These are phyloP conservation scores for Sordariomycetes sp. DNA, from an alignment of 2,329 filamentous ascomycete genomes.

Conservation along the genomic window DNA sequence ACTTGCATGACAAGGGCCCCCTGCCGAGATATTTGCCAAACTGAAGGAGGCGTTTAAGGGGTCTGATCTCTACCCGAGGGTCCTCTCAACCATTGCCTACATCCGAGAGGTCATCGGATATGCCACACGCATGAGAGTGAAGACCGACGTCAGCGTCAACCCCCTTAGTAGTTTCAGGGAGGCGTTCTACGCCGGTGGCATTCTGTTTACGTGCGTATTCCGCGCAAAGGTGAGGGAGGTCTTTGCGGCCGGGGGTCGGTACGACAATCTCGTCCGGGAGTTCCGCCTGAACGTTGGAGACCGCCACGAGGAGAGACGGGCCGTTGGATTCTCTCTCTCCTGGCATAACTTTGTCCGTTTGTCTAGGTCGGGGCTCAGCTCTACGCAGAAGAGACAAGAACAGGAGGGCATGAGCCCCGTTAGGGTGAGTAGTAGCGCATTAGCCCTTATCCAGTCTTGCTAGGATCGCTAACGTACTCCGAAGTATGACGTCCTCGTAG, in stretches of 20 bases:
- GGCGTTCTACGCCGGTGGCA: slow-evolving; percentile 72
- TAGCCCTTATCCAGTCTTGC: background rate
- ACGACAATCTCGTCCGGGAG: slow-evolving; percentile 79
- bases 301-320: slow-evolving; percentile 54
- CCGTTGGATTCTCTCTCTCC: slow-evolving; percentile 82
- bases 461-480: slow-evolving; percentile 7
- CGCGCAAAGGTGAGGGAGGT: slow-evolving; percentile 76
- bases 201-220: slow-evolving; percentile 83
- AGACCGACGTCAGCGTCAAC: slow-evolving; percentile 68
- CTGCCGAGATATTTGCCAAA: slow-evolving; percentile 41
- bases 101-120: slow-evolving; percentile 68
- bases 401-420: background rate
- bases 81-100: slow-evolving; percentile 65
- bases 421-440: background rate
- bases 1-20: slow-evolving; percentile 26
- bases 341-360: slow-evolving; percentile 43
- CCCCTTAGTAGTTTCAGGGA: slow-evolving; percentile 84
- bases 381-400: background rate
- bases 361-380: background rate
- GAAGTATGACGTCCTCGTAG: slow-evolving; percentile 78
- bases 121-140: slow-evolving; percentile 60
- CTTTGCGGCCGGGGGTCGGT: slow-evolving; percentile 85
- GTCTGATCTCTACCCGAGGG: slow-evolving; percentile 57
- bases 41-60: slow-evolving; percentile 48
- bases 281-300: slow-evolving; percentile 58